These are phyloP conservation scores for Talaromyces marneffei DNA, from an alignment of 2,329 filamentous ascomycete genomes.

Conservation along the genomic window DNA sequence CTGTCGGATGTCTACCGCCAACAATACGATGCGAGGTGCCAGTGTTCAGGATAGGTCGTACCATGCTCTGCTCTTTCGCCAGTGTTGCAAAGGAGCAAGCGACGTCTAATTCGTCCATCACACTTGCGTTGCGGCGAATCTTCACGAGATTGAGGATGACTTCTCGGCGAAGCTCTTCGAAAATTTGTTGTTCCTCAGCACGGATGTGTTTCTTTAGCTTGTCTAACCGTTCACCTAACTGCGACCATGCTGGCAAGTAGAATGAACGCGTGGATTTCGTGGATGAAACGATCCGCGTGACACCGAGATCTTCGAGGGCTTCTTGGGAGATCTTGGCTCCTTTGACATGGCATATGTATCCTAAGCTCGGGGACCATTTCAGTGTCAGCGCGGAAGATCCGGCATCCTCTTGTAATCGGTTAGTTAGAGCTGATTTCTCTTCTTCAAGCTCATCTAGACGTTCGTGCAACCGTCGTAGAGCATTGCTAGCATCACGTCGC, in stretches of 20 bases:
- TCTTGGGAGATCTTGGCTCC: slow-evolving; percentile 60
- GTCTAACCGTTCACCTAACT: slow-evolving; percentile 72
- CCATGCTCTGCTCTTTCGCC: slow-evolving; percentile 66
- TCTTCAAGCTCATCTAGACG: slow-evolving; percentile 56
- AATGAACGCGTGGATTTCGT: slow-evolving; percentile 82
- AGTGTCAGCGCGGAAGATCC: slow-evolving; percentile 63
- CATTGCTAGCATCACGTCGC: slow-evolving; percentile 59
- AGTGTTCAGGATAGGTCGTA: slow-evolving; percentile 65
- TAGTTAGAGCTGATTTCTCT: slow-evolving; percentile 57
- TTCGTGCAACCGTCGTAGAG: slow-evolving; percentile 61
- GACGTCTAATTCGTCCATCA: slow-evolving; percentile 90
- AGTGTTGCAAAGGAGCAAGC: slow-evolving; percentile 77
- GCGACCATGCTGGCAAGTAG: slow-evolving; percentile 76
- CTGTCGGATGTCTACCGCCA: slow-evolving; percentile 84
- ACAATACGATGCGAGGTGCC: slow-evolving; percentile 66
- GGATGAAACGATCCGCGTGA: slow-evolving; percentile 60
- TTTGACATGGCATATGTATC: slow-evolving; percentile 86
- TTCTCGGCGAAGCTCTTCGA: slow-evolving; percentile 64
- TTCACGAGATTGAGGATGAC: slow-evolving; percentile 79
- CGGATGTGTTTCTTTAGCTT: slow-evolving; percentile 71
- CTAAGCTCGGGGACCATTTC: slow-evolving; percentile 79
- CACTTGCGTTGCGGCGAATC: slow-evolving; percentile 80
- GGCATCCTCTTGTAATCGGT: slow-evolving; percentile 57
- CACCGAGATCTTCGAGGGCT: slow-evolving; percentile 37
- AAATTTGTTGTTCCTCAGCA: slow-evolving; percentile 75